A percentile compares a stretch with the other conserved stretches of the same genome.
Conservation (phyloP, 176 grass and related monocot genomes). For the Oryza australiensis region DNA sequence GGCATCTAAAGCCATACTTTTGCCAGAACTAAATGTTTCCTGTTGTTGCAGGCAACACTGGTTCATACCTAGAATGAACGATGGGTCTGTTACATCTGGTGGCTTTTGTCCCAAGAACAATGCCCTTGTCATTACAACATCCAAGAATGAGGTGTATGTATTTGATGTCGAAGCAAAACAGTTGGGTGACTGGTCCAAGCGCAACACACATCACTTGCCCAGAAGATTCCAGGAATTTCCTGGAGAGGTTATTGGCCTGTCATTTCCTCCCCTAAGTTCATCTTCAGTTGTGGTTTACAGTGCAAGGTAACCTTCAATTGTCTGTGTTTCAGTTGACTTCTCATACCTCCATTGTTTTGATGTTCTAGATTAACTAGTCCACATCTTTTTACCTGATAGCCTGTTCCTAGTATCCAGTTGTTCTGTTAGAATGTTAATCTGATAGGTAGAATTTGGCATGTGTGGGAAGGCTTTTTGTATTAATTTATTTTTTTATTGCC, state of each 20-base stretch:
- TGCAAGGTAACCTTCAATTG: conserved; percentile 57
- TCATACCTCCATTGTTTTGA: neutral
- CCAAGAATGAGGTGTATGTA: conserved; percentile 86
- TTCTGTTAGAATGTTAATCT: neutral
- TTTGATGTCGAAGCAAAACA: conserved; percentile 98
- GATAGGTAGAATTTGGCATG: neutral
- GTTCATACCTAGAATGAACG: conserved; percentile 90
- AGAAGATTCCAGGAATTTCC: conserved; percentile 96
- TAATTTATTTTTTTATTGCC: conserved; percentile 13
- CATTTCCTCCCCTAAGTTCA: conserved; percentile 64
- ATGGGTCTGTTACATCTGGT: conserved; percentile 79
- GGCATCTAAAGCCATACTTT: neutral
- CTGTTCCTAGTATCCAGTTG: neutral
- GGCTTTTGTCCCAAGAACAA: conserved; percentile 93
- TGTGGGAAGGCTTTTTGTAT: neutral
- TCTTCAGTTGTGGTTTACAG: conserved; percentile 84
- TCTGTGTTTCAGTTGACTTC: neutral
- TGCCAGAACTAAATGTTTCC: neutral
- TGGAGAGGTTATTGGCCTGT: conserved; percentile 87
- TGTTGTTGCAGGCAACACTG: conserved; percentile 79
- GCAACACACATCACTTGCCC: conserved; percentile 59
- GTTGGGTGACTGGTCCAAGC: conserved; percentile 88
- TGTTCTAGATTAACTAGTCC: neutral
- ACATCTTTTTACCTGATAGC: neutral
- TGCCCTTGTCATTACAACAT: conserved; percentile 79